These are phyloP conservation scores for Didymella keratinophila DNA, from an alignment of 2,329 filamentous ascomycete genomes.

Conservation along the genomic window DNA sequence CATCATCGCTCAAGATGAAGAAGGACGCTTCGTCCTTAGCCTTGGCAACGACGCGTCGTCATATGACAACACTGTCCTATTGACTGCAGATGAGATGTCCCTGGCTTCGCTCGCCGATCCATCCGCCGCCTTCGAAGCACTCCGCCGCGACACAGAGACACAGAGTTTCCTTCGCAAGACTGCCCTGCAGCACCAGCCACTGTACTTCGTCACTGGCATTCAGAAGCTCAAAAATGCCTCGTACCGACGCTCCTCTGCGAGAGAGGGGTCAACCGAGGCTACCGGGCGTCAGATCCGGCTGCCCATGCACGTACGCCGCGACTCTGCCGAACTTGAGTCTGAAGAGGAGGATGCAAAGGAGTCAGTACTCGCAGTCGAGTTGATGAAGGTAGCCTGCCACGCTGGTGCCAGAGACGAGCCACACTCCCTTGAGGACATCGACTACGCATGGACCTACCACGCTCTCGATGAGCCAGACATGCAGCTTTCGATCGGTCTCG, in stretches of 20 bases:
- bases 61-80: constrained; percentile 22
- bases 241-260: constrained; percentile 23
- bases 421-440: constrained; percentile 39
- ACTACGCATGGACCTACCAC: constrained; percentile 41
- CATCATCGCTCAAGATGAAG: constrained; percentile 29
- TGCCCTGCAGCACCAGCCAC: constrained; percentile 55
- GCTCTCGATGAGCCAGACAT: constrained; percentile 28
- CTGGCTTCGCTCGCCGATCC: constrained; percentile 27
- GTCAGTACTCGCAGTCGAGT: constrained; percentile 32
- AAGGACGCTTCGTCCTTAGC: constrained; percentile 31
- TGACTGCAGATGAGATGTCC: constrained; percentile 33
- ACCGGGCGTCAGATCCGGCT: constrained; percentile 19
- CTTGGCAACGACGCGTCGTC: constrained; percentile 4
- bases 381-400: constrained; percentile 38
- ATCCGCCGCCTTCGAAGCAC: constrained; percentile 32
- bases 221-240: constrained; percentile 54
- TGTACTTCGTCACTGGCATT: constrained; percentile 54
- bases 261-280: constrained; percentile 25
- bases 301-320: constrained; percentile 33
- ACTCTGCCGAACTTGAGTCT: constrained; percentile 29
- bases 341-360: constrained; percentile 18
- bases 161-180: constrained; percentile 35
- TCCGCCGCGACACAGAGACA: constrained; percentile 30
- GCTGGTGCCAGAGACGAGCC: constrained; percentile 36
- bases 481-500: constrained; percentile 43